A percentile compares a stretch with the other conserved stretches of the same genome.
Conservation (phyloP, 148 eudicot species). For the Camellia sinensis region DNA sequence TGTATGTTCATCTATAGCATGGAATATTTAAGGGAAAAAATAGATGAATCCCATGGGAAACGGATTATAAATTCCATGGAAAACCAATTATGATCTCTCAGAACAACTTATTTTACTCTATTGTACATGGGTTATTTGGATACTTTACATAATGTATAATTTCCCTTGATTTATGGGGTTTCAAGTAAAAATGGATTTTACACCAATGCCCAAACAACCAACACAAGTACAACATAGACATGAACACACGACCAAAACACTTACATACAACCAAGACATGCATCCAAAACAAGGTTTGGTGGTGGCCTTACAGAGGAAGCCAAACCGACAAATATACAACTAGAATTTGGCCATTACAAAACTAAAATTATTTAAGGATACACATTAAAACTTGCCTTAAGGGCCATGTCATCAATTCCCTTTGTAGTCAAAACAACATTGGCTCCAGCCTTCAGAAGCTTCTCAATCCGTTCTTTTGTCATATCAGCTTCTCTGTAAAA, state of each 20-base stretch:
- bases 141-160: neutral
- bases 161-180: neutral
- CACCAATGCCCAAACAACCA: neutral
- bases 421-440: constrained; percentile 89
- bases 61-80: neutral
- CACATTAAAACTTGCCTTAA: constrained; percentile 53
- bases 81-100: neutral
- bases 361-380: neutral
- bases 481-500: constrained; percentile 90
- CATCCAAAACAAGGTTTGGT: neutral
- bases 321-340: neutral
- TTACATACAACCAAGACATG: neutral
- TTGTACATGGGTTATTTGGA: neutral
- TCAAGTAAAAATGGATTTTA: neutral
- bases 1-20: neutral
- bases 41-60: neutral
- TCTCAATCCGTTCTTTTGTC: constrained; percentile 96
- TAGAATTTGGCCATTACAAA: neutral
- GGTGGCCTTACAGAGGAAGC: neutral
- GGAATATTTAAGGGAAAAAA: too few species aligned
- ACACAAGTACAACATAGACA: neutral
- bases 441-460: constrained; percentile 89
- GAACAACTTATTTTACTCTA: neutral
- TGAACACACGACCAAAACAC: neutral
- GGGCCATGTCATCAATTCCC: constrained; percentile 99